Conservation (phyloP, 495 filamentous ascomycete species). For the Neurospora sp. region DNA sequence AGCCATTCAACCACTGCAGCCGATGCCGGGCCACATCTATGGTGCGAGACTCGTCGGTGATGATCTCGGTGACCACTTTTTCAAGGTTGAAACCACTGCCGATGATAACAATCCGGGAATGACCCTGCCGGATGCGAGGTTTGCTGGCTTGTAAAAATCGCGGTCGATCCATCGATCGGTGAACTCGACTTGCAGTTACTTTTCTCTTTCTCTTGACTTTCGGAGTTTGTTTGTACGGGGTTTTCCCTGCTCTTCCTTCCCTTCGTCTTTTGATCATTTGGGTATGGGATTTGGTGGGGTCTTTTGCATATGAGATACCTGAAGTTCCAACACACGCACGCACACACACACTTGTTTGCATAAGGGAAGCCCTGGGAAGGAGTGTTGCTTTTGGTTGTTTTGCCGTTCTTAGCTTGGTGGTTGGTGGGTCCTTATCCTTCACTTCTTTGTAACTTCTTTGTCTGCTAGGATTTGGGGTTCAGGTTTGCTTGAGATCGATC, state of each 20-base stretch:
- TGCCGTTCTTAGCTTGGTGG: background rate
- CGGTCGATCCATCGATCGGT: background rate
- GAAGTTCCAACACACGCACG: background rate
- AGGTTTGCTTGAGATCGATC: background rate
- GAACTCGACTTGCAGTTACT: background rate
- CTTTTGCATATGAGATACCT: background rate
- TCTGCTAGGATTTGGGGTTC: background rate
- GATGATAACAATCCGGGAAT: background rate
- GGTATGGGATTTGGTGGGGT: background rate
- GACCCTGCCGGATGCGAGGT: background rate
- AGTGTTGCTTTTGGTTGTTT: background rate
- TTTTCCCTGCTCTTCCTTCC: background rate
- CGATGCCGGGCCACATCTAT: background rate
- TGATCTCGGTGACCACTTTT: background rate
- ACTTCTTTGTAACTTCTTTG: background rate
- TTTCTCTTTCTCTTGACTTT: background rate
- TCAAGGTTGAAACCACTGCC: background rate
- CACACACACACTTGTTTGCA: background rate
- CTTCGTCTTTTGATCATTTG: background rate
- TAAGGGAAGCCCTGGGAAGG: background rate
- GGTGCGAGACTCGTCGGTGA: background rate
- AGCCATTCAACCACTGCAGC: background rate
- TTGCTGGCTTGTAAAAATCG: background rate
- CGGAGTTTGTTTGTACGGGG: background rate
- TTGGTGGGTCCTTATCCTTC: background rate